Conservation (phyloP, 768 basidiomycete genomes). For the Xerocomellus chrysenteron region DNA sequence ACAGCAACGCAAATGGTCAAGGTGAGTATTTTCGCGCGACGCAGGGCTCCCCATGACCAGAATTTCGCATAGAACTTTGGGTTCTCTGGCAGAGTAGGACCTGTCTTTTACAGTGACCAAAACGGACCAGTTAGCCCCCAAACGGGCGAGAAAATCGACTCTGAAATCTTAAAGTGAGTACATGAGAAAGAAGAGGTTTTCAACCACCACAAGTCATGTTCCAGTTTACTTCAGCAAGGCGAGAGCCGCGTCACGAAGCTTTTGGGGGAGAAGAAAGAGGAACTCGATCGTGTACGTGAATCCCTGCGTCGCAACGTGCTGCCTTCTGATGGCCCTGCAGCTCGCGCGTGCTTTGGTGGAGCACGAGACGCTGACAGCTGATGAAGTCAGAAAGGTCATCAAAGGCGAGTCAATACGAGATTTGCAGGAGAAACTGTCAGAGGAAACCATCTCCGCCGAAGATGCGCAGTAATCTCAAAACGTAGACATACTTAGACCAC, state of each 20-base stretch:
- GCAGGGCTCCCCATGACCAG: neutral
- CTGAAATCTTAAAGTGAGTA: conserved; percentile 78
- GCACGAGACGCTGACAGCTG: conserved; percentile 86
- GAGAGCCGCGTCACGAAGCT: conserved; percentile 65
- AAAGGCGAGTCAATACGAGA: conserved; percentile 77
- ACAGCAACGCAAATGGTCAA: conserved; percentile 88
- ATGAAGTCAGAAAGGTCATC: conserved; percentile 85
- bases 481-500: no score
- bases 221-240: conserved; percentile 64
- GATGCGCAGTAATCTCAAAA: no score
- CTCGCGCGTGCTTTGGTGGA: conserved; percentile 91
- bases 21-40: conserved; percentile 43
- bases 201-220: neutral
- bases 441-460: conserved; percentile 33
- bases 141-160: conserved; percentile 83
- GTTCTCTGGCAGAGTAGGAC: conserved; percentile 76
- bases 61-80: conserved; percentile 59
- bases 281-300: conserved; percentile 66
- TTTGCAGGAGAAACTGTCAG: conserved; percentile 63
- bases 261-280: conserved; percentile 64
- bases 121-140: conserved; percentile 69
- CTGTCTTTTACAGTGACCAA: conserved; percentile 76
- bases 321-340: conserved; percentile 36
- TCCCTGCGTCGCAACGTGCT: neutral
- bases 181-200: neutral